Percentiles rank a stretch among this genome's conserved stretches.
These are phyloP conservation scores for Epichloe amarillans DNA, from an alignment of 2,329 filamentous ascomycete species.

Conservation along the genomic window DNA sequence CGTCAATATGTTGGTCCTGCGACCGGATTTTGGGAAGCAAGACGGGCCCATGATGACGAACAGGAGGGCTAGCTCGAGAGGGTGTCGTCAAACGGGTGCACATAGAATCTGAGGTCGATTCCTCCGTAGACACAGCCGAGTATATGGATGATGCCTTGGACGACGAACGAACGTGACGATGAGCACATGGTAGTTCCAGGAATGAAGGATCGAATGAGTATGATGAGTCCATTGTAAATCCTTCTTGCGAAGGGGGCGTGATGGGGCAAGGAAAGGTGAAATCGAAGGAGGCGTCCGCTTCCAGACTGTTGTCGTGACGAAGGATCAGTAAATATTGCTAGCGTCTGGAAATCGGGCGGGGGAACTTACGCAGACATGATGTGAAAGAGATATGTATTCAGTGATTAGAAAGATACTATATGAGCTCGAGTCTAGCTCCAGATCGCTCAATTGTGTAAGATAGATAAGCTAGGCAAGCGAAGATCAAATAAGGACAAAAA, in stretches of 20 bases:
- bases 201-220: conserved; percentile 44
- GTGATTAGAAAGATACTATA: neutral
- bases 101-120: conserved; percentile 48
- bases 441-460: neutral
- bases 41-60: conserved; percentile 65
- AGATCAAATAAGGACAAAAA: neutral
- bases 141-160: conserved; percentile 56
- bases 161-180: conserved; percentile 46
- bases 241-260: conserved; percentile 13
- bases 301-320: conserved; percentile 33
- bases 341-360: neutral
- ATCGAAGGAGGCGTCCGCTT: conserved; percentile 48
- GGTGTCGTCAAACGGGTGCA: conserved; percentile 58
- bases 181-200: conserved; percentile 39
- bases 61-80: conserved; percentile 49
- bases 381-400: neutral
- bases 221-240: conserved; percentile 12
- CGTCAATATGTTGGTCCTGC: conserved; percentile 65
- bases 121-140: conserved; percentile 41
- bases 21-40: conserved; percentile 75
- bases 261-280: conserved; percentile 37
- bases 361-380: conserved; percentile 7
- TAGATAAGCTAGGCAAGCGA: neutral
- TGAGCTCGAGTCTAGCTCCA: conserved; percentile 11
- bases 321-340: neutral